A percentile compares a stretch with the other conserved stretches of the same genome.
These are phyloP conservation scores for Rhododendron henanense DNA, from an alignment of 148 eudicot species.

Conservation along the genomic window DNA sequence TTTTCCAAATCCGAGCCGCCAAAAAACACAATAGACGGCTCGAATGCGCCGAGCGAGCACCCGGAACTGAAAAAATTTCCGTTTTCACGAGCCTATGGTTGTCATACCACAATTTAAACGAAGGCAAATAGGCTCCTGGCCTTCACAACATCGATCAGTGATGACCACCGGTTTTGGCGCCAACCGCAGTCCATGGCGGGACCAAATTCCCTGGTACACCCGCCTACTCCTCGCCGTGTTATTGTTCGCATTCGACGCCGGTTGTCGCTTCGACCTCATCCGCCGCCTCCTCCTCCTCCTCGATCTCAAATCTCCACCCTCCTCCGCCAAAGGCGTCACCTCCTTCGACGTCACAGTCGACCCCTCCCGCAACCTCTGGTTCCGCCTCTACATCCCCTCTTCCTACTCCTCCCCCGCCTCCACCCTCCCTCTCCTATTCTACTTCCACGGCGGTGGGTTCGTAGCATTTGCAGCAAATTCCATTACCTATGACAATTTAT, in stretches of 20 bases:
- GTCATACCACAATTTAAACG: too few relatives aligned
- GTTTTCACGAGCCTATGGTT: too few relatives aligned
- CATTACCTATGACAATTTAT: not conserved
- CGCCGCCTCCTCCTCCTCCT: not conserved
- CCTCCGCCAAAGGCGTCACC: not conserved
- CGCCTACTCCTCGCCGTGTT: not conserved
- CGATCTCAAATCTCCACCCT: constrained; percentile 1
- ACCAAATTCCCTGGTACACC: not conserved
- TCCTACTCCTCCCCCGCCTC: not conserved
- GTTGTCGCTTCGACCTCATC: not conserved
- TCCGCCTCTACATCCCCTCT: not conserved
- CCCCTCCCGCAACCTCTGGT: constrained; percentile 4
- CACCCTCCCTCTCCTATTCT: not conserved
- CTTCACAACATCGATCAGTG: not conserved
- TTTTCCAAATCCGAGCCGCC: too few relatives aligned
- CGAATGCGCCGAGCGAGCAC: too few relatives aligned
- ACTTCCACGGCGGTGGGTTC: constrained; percentile 14
- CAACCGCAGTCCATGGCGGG: too few relatives aligned
- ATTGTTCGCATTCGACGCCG: not conserved
- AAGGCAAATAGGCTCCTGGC: too few relatives aligned
- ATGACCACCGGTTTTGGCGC: not conserved
- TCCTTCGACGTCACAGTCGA: not conserved
- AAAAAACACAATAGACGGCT: too few relatives aligned
- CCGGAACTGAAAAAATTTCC: too few relatives aligned
- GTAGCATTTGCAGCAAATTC: not conserved